Base-by-base conservation (phyloP, 2,329 filamentous ascomycete genomes). In the Spiromastix sp. region DNA sequence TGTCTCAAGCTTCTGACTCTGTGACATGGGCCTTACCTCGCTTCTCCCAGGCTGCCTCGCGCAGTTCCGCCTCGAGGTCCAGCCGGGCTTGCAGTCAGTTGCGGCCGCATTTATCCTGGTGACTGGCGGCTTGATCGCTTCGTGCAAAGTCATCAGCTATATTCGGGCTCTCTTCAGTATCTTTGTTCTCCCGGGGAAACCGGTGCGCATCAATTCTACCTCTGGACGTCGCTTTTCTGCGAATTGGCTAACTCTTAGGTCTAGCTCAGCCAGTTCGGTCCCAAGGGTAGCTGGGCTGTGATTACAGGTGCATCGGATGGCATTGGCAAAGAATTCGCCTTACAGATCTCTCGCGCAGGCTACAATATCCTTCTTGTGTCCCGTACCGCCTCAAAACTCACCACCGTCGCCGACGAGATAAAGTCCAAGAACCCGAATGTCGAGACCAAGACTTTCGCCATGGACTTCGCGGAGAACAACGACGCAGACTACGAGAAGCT, bases 351-450 rank as follows among this genome's bases (percentile, higher is more conserved):
- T 16, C 70, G 76, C 42, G 87, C 91, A 57, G 87, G 87, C 51
- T 98, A 89, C 76, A 96, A 95, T 64, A 70, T 96, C 49, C 68
- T 98, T 43, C 84, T 98, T 48, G 80, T 98, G 42, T 96, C 91
- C 30, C 87, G 93, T 51, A 96, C 93, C n/a, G 73, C 82, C 48
- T 85, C 85, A 26, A 98, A 98, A 65, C 79, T 98, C 47, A 75
- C 84, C 36, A 61, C 75, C 2, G 73, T 98, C 33, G 77, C 84
- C 28, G 61, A 72, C 21, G 83, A 94, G 47, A 80, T 98, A 50
- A 70, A 77, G 49, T 55, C 71, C 45, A 54, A 60, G 34, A 78
- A 81, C 66, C 65, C 72, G 9, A 70, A 67, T 19, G 66, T 89
- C 26, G 63, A 86, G 57, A 81, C 81, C 48, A 86, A 86, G 66